phyloP scores from a whole-genome alignment of 2,329 filamentous ascomycete genomes.

The Emergomyces orientalis region DNA sequence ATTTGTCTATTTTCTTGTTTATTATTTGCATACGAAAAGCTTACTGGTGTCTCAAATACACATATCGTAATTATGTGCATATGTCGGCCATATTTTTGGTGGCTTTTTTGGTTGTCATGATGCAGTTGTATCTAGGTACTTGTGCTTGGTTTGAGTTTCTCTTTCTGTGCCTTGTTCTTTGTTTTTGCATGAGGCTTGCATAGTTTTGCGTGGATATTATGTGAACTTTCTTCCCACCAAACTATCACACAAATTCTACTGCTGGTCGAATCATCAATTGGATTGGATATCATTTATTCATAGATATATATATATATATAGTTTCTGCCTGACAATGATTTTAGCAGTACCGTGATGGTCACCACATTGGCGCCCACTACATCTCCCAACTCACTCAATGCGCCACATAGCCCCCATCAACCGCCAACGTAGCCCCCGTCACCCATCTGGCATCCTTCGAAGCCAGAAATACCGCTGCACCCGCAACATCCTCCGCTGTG shows the following conservation, averaged over 20 bases:
- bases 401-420: conserved; percentile 40
- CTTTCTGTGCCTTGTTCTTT: not conserved
- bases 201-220: not conserved
- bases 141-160: conserved; percentile 11
- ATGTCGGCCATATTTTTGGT: not conserved
- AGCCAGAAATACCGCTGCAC: conserved; percentile 38
- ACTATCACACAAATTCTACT: not conserved
- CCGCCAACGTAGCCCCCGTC: conserved; percentile 37
- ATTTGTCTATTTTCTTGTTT: conserved; percentile 4
- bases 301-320: not conserved
- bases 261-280: not conserved
- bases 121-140: not conserved
- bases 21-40: not conserved
- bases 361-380: not conserved
- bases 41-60: not conserved
- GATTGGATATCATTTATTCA: not conserved
- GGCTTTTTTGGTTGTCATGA: not conserved
- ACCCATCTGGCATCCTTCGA: conserved; percentile 41
- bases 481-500: conserved; percentile 28
- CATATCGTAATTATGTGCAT: not conserved
- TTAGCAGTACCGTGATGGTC: not conserved
- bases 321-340: no score
- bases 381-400: not conserved
- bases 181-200: no score
- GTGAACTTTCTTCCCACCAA: not conserved